Evolutionary conservation across 2,329 filamentous ascomycete species (phyloP), one percentile per base, ranked within the genome.

Genomic region (Trichoderma semiorbis): DNA sequence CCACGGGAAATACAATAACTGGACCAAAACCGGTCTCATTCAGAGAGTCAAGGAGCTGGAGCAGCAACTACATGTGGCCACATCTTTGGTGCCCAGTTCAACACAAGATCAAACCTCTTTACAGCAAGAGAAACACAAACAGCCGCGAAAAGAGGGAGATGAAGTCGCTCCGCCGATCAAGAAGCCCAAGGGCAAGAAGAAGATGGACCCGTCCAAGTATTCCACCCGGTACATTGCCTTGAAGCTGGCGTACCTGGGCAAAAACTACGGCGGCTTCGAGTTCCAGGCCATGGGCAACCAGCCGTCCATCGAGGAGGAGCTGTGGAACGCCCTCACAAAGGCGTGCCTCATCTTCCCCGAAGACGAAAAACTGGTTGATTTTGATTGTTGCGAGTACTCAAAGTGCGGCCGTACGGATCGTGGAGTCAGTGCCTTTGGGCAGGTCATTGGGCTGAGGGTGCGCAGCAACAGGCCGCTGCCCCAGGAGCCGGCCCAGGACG

Each of bases 381-480:
- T 94, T 87, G 90, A 93, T 39, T 91, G 91, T 8, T 95, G 90
- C 80, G 93, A 97, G 73, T 99, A 98, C 81, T 94, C 93, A 43
- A 99, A 99, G 81, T 98, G 95, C 78, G 96, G 96, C 2, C 87
- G 96, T 74, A 99, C 96, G 21, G 96, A 99, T 80, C 87, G 90
- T 69, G 96, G 96, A 14, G 96, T 99, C 43, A 98, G 94, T 81
- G 95, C 96, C 3, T 99, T 99, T 83, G 96, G 96, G 0, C 96
- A 99, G 84, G 96, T 99, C 71, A 90, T 99, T 78, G 92, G 91
- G 0, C 83, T 99, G 53, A 85, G 92, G 70, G 91, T 99, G 18
- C 87, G 95, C 78, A 98, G 95, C 81, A 92, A 92, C 76, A 85
- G 88, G 75, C 93, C 93, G 1, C 78, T 91, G 66, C 82, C 82